Evolutionary conservation across 2,329 filamentous ascomycete species (phyloP).

Genomic region (Stagonosporopsis cucurbitacearum): DNA sequence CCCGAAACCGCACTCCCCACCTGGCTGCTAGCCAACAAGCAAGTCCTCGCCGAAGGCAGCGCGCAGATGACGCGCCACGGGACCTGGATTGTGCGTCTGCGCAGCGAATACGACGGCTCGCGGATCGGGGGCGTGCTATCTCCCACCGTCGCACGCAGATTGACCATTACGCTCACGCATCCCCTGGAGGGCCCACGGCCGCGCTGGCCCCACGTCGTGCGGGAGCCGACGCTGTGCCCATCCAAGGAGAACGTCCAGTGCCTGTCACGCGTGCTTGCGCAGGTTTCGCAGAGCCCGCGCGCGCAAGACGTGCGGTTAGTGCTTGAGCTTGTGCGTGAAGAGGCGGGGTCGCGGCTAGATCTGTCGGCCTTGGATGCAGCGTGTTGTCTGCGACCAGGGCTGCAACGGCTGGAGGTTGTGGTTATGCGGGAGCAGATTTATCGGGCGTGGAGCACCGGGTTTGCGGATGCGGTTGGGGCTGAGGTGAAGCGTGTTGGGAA

Average conservation of each 20-base stretch:
- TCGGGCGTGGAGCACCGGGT: not conserved
- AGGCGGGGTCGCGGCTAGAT: conserved; percentile 5
- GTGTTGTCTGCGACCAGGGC: conserved; percentile 1
- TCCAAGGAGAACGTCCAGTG: conserved; percentile 7
- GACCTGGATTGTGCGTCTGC: conserved; percentile 11
- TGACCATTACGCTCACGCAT: conserved; percentile 13
- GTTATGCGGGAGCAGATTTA: conserved; percentile 17
- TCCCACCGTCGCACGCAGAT: not conserved
- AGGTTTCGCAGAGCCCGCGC: not conserved
- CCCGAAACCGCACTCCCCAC: conserved; percentile 2
- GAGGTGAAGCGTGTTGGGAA: conserved; percentile 13
- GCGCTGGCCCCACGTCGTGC: conserved; percentile 13
- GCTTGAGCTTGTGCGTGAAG: conserved; percentile 11
- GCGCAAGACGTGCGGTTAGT: conserved; percentile 5
- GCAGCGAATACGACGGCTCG: conserved; percentile 9
- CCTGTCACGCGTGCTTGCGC: not conserved
- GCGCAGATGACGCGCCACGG: conserved; percentile 13
- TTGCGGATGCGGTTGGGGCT: conserved; percentile 4
- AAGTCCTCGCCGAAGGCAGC: conserved; percentile 13
- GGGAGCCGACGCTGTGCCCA: conserved; percentile 1
- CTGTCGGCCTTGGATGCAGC: conserved; percentile 4
- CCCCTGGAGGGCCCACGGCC: conserved; percentile 14
- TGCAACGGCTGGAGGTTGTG: conserved; percentile 12
- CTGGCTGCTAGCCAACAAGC: conserved; percentile 19
- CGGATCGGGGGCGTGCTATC: not conserved